A percentile compares a stretch with the other conserved stretches of the same genome.
Conservation (phyloP, 768 basidiomycete species). For the Tylopilus cervinicoccineus region DNA sequence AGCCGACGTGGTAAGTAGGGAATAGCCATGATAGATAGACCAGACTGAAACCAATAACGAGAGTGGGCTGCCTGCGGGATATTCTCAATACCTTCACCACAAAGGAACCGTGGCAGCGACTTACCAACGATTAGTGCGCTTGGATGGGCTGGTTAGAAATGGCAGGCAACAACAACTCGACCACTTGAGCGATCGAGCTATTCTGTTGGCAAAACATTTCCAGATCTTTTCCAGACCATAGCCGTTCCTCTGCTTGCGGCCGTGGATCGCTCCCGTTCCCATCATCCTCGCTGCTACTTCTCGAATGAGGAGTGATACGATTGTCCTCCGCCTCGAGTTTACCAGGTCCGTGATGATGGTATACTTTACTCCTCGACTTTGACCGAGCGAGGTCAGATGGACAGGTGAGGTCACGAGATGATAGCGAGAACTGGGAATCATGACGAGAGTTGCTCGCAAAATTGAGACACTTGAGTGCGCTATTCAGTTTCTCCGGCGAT, state of each 20-base stretch:
- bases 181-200: conserved; percentile 73
- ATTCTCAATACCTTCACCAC: conserved; percentile 10
- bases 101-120: conserved; percentile 5
- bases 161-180: conserved; percentile 58
- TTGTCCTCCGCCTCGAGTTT: conserved; percentile 56
- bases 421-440: conserved; percentile 23
- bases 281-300: conserved; percentile 30
- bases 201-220: conserved; percentile 87
- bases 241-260: conserved; percentile 40
- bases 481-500: conserved; percentile 30
- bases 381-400: conserved; percentile 50
- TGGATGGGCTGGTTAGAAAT: conserved; percentile 36
- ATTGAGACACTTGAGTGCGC: conserved; percentile 33
- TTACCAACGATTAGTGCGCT: conserved; percentile 26
- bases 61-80: conserved; percentile 8
- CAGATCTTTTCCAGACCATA: conserved; percentile 82
- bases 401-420: conserved; percentile 22
- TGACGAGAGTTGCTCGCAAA: conserved; percentile 13
- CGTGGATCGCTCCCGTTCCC: conserved; percentile 30
- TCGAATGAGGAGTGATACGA: conserved; percentile 19
- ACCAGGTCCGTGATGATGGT: conserved; percentile 60
- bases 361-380: conserved; percentile 67
- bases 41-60: conserved; percentile 22
- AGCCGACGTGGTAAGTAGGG: conserved; percentile 20
- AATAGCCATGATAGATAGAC: conserved; percentile 27